phyloP scores from a whole-genome alignment of 2,329 filamentous ascomycete species.

The Fusarium veterinarium region DNA sequence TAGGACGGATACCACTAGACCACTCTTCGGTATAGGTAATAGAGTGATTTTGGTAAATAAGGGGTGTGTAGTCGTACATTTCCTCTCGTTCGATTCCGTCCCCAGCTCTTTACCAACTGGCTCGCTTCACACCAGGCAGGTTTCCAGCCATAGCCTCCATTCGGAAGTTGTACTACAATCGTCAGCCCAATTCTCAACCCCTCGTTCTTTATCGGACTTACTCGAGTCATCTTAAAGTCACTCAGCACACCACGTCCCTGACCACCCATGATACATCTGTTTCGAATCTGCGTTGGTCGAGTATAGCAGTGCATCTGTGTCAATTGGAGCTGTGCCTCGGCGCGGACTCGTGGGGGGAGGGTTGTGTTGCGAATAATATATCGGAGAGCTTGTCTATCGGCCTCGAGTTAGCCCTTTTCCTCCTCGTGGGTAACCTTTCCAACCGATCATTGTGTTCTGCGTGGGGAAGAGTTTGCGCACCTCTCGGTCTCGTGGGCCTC shows the following conservation, averaged over 20 bases:
- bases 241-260: conserved; percentile 89
- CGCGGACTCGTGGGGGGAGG: conserved; percentile 82
- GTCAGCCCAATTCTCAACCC: conserved; percentile 39
- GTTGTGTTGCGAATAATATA: conserved; percentile 95
- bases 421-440: background rate
- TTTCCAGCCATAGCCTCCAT: conserved; percentile 87
- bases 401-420: conserved; percentile 5
- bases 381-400: conserved; percentile 83
- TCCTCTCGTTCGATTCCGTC: background rate
- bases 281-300: conserved; percentile 90
- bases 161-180: conserved; percentile 87
- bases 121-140: conserved; percentile 93
- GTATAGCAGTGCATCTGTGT: conserved; percentile 98
- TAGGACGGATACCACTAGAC: background rate
- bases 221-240: conserved; percentile 91
- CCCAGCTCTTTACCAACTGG: conserved; percentile 80
- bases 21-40: background rate
- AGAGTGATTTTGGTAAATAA: background rate
- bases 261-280: conserved; percentile 92
- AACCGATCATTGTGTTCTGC: fast-evolving
- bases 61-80: conserved; percentile 31
- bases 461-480: conserved; percentile 59
- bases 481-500: conserved; percentile 88
- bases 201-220: conserved; percentile 62
- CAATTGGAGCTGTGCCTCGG: conserved; percentile 92